Evolutionary conservation across 176 grass and related monocot genomes (phyloP).

Genomic region (Raddia guianensis): DNA sequence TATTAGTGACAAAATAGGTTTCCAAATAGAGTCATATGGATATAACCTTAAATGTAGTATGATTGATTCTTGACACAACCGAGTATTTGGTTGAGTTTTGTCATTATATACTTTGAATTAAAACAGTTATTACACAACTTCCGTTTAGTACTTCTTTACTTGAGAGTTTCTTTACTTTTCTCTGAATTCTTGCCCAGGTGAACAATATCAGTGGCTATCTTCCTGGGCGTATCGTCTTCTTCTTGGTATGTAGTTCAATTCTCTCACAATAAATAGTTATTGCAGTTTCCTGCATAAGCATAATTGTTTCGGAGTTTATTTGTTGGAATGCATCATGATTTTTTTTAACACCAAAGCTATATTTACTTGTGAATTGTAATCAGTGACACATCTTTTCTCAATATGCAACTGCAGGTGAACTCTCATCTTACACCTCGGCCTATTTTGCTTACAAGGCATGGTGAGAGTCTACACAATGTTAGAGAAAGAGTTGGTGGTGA

Average conservation of each 20-base stretch:
- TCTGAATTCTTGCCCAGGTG: slow-evolving; percentile 61
- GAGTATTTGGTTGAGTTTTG: slow-evolving; percentile 1
- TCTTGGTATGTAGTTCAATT: slow-evolving; percentile 71
- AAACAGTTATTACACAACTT: background rate
- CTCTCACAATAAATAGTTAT: background rate
- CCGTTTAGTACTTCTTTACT: slow-evolving; percentile 15
- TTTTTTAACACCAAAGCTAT: background rate
- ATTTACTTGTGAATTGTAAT: background rate
- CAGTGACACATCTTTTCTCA: slow-evolving; percentile 18
- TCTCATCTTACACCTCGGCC: slow-evolving; percentile 91
- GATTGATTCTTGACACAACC: slow-evolving; percentile 6
- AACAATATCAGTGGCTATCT: slow-evolving; percentile 99
- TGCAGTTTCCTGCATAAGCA: slow-evolving; percentile 11
- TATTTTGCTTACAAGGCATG: slow-evolving; percentile 96
- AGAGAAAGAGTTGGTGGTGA: slow-evolving; percentile 97
- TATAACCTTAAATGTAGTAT: background rate
- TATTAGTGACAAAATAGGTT: background rate
- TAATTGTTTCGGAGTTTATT: slow-evolving; percentile 28
- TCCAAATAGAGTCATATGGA: background rate
- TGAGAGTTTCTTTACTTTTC: slow-evolving; percentile 24
- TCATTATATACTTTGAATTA: slow-evolving; percentile 2
- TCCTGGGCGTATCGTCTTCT: slow-evolving; percentile 96
- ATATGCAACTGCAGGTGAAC: slow-evolving; percentile 78
- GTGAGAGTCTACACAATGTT: slow-evolving; percentile 96
- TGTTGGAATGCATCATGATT: background rate